Evolutionary conservation across 257 asterid species (phyloP).

Genomic region (Voacanga thouarsii): DNA sequence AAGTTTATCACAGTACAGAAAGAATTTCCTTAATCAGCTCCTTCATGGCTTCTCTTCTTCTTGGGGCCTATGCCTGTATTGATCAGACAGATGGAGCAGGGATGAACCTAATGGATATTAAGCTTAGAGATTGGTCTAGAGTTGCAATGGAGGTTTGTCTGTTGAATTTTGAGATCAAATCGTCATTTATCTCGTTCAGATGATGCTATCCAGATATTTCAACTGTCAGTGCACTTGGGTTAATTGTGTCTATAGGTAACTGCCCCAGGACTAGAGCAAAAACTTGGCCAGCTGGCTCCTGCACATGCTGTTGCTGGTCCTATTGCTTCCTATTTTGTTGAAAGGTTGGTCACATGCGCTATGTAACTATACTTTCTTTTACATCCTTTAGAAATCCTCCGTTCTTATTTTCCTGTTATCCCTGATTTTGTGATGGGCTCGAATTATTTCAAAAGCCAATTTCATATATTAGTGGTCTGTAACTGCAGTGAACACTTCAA

Average conservation of each 20-base stretch:
- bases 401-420: neutral
- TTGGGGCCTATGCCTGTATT: constrained; percentile 62
- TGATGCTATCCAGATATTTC: neutral
- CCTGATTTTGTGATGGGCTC: neutral
- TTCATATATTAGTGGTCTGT: no score
- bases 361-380: no score
- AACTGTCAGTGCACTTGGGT: neutral
- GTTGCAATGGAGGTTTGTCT: constrained; percentile 49
- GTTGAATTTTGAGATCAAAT: neutral
- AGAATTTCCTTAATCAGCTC: constrained; percentile 79
- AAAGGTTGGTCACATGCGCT: constrained; percentile 38
- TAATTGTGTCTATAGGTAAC: constrained; percentile 42
- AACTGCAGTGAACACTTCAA: no score
- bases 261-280: constrained; percentile 73
- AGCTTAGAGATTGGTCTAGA: constrained; percentile 64
- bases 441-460: no score
- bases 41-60: constrained; percentile 74
- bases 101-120: constrained; percentile 85
- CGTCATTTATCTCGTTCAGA: neutral
- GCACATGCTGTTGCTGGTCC: constrained; percentile 73
- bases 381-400: neutral
- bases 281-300: constrained; percentile 72
- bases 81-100: constrained; percentile 95
- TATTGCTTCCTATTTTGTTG: constrained; percentile 58
- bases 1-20: constrained; percentile 58